Percentiles rank a stretch among this genome's conserved stretches.
Evolutionary conservation across 371 early-diverging fungal genomes (phyloP).

Genomic region (Batkoa obscura): DNA sequence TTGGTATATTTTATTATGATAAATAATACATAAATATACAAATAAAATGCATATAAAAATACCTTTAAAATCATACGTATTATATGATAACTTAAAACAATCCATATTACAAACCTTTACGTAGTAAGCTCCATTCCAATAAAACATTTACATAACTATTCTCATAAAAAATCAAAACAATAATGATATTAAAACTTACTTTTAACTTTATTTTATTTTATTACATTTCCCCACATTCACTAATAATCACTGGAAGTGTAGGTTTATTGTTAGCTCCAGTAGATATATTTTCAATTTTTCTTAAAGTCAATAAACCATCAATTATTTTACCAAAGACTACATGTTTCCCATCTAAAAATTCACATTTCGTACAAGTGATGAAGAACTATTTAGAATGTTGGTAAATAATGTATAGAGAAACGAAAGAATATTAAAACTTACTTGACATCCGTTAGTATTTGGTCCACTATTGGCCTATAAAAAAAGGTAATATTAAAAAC

Average conservation of each 20-base stretch:
- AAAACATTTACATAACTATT: too few species aligned
- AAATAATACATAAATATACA: too few species aligned
- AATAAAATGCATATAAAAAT: too few species aligned
- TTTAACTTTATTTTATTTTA: not conserved
- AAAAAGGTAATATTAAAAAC: too few species aligned
- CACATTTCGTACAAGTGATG: conserved; percentile 75
- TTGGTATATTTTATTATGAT: too few species aligned
- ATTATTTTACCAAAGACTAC: conserved; percentile 75
- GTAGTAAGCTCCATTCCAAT: too few species aligned
- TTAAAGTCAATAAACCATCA: conserved; percentile 69
- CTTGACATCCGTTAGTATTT: conserved; percentile 86
- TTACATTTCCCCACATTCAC: conserved; percentile 8
- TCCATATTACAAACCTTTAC: too few species aligned
- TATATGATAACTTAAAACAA: too few species aligned
- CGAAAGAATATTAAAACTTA: too few species aligned
- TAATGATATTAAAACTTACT: not conserved
- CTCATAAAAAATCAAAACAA: too few species aligned
- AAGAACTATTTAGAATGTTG: conserved; percentile 86
- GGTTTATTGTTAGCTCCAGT: conserved; percentile 80
- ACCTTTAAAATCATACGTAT: too few species aligned
- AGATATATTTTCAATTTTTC: conserved; percentile 80
- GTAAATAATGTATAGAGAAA: too few species aligned
- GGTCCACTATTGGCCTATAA: conserved; percentile 78
- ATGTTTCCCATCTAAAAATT: conserved; percentile 86
- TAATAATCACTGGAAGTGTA: conserved; percentile 46